These are phyloP conservation scores for Circinella minor DNA, from an alignment of 371 early-diverging fungal genomes.

Conservation along the genomic window DNA sequence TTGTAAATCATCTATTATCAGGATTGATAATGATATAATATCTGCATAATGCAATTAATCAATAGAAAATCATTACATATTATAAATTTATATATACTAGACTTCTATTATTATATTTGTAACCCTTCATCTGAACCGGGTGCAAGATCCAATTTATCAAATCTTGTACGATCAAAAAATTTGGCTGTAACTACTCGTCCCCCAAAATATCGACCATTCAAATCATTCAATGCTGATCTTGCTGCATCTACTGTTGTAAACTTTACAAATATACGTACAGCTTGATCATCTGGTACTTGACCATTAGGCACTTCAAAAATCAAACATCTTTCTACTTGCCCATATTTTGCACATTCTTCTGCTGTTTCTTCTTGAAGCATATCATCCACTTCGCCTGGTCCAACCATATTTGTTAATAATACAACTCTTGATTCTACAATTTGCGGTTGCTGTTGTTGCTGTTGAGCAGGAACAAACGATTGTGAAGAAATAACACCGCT, in stretches of 20 bases:
- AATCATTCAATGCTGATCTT: conserved; percentile 57
- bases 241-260: conserved; percentile 60
- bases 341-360: conserved; percentile 79
- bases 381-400: conserved; percentile 77
- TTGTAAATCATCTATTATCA: too few relatives aligned
- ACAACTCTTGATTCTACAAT: conserved; percentile 41
- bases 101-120: background rate
- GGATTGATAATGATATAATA: too few relatives aligned
- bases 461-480: background rate
- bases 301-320: conserved; percentile 69
- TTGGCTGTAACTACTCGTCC: conserved; percentile 68
- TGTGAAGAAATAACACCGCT: conserved; percentile 33
- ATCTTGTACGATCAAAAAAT: conserved; percentile 59
- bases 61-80: too few relatives aligned
- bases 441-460: background rate
- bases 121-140: conserved; percentile 50
- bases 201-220: conserved; percentile 81
- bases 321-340: conserved; percentile 69
- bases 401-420: conserved; percentile 68
- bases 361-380: conserved; percentile 76
- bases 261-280: conserved; percentile 76
- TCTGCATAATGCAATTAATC: too few relatives aligned
- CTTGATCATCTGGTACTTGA: conserved; percentile 60
- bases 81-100: too few relatives aligned
- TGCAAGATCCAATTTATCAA: conserved; percentile 62